A percentile compares a stretch with the other conserved stretches of the same genome.
phyloP scores from a whole-genome alignment of 2,329 filamentous ascomycete species.

The Talaromyces atroroseus region DNA sequence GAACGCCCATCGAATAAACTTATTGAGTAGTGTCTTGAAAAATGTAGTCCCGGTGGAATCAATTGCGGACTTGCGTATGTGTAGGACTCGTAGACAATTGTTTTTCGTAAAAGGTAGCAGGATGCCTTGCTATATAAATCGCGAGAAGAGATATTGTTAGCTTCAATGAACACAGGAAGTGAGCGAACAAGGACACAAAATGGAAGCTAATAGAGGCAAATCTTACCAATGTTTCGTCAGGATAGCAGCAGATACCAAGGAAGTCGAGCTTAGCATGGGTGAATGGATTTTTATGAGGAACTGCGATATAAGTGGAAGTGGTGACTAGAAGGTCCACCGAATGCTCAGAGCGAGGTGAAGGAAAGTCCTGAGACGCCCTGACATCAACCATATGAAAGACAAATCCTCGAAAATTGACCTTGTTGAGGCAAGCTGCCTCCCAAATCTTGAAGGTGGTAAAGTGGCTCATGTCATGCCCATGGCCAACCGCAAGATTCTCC shows the following conservation, averaged over 20 bases:
- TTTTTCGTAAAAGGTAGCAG: not conserved
- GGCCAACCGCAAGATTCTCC: not conserved
- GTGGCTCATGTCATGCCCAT: not conserved
- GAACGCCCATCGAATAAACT: constrained; percentile 1
- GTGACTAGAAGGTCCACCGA: not conserved
- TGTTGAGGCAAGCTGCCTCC: not conserved
- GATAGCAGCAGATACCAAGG: constrained; percentile 1
- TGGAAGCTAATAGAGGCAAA: no score
- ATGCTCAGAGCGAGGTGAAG: not conserved
- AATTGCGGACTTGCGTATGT: constrained; percentile 5
- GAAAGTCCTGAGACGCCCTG: not conserved
- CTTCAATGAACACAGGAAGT: not conserved
- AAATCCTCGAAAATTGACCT: not conserved
- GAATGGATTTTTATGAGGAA: not conserved
- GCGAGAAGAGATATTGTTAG: not conserved
- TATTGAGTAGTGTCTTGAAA: not conserved
- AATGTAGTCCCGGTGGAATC: not conserved
- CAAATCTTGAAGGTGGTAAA: not conserved
- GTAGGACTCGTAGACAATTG: constrained; percentile 1
- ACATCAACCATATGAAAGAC: not conserved
- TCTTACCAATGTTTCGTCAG: constrained; percentile 1
- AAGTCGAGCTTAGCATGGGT: constrained; percentile 1
- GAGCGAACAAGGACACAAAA: not conserved
- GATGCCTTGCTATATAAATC: not conserved
- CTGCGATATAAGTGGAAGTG: not conserved